Evolutionary conservation across 2,329 filamentous ascomycete species (phyloP).

Genomic region (Penicillium verrucosum): DNA sequence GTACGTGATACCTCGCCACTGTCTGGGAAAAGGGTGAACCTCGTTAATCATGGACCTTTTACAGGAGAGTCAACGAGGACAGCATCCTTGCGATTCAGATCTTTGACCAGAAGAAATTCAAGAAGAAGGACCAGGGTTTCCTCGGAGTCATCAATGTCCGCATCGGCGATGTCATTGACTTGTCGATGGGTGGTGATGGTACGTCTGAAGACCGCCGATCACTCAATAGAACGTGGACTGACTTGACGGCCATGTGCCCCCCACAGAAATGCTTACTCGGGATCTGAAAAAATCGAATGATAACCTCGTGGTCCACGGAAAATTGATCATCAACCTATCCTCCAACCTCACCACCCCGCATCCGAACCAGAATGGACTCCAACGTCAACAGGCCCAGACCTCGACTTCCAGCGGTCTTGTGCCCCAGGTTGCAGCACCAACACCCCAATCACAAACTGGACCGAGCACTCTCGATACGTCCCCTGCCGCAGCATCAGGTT

Average conservation of each 20-base stretch:
- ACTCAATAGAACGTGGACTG: conserved; percentile 10
- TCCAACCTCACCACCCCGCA: conserved; percentile 77
- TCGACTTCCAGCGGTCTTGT: conserved; percentile 41
- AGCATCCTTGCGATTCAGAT: conserved; percentile 97
- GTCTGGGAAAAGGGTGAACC: background rate
- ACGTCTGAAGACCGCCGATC: conserved; percentile 35
- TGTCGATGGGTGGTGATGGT: conserved; percentile 90
- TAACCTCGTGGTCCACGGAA: conserved; percentile 95
- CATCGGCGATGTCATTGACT: conserved; percentile 88
- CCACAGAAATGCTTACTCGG: conserved; percentile 85
- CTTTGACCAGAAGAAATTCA: conserved; percentile 99
- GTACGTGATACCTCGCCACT: conserved; percentile 53
- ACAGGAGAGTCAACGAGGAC: conserved; percentile 84
- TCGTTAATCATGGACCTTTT: conserved; percentile 14
- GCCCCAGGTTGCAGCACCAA: conserved; percentile 30
- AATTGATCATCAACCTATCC: conserved; percentile 93
- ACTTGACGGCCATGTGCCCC: conserved; percentile 23
- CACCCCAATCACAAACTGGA: conserved; percentile 27
- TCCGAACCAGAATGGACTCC: conserved; percentile 47
- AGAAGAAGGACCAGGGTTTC: conserved; percentile 99
- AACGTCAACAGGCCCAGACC: conserved; percentile 34
- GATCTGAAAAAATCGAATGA: conserved; percentile 98
- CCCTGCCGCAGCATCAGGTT: conserved; percentile 31
- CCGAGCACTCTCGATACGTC: conserved; percentile 31
- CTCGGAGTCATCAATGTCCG: conserved; percentile 96